Conservation (phyloP, 1,284 basidiomycete species). For the Cryptococcus sp. region DNA sequence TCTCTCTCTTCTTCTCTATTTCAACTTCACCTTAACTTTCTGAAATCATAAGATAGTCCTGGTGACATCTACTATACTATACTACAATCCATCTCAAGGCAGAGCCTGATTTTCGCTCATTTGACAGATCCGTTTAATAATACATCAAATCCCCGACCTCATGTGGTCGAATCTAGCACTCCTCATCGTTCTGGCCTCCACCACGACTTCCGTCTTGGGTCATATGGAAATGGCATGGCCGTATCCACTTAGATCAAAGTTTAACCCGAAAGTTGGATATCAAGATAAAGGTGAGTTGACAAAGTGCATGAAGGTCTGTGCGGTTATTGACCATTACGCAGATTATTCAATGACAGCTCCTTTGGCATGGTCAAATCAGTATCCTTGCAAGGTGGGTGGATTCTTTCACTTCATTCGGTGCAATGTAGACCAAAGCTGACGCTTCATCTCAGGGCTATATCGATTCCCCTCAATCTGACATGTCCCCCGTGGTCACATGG, state of each 20-base stretch:
- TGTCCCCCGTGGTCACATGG: slow-evolving; percentile 34
- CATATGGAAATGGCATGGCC: slow-evolving; percentile 43
- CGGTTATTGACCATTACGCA: slow-evolving; percentile 4
- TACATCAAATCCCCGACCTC: no score
- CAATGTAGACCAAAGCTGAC: background rate
- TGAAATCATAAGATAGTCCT: no score
- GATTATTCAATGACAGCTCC: slow-evolving; percentile 47
- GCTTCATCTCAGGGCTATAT: slow-evolving; percentile 33
- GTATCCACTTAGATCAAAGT: slow-evolving; percentile 30
- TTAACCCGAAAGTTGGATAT: slow-evolving; percentile 33
- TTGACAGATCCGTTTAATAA: no score
- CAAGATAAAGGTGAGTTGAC: slow-evolving; percentile 23
- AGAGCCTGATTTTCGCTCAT: background rate
- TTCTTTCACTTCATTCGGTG: background rate
- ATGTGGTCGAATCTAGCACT: no score
- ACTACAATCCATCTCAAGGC: background rate
- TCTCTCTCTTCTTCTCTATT: background rate
- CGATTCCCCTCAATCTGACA: slow-evolving; percentile 24
- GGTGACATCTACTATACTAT: no score
- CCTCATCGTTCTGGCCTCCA: slow-evolving; percentile 8
- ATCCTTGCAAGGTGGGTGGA: slow-evolving; percentile 44
- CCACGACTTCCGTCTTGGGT: slow-evolving; percentile 19
- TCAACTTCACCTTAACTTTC: background rate
- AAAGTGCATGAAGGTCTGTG: background rate
- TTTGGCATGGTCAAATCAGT: slow-evolving; percentile 27